These are phyloP conservation scores for Moesziomyces antarcticus DNA, from an alignment of 1,284 basidiomycete species.

Conservation along the genomic window DNA sequence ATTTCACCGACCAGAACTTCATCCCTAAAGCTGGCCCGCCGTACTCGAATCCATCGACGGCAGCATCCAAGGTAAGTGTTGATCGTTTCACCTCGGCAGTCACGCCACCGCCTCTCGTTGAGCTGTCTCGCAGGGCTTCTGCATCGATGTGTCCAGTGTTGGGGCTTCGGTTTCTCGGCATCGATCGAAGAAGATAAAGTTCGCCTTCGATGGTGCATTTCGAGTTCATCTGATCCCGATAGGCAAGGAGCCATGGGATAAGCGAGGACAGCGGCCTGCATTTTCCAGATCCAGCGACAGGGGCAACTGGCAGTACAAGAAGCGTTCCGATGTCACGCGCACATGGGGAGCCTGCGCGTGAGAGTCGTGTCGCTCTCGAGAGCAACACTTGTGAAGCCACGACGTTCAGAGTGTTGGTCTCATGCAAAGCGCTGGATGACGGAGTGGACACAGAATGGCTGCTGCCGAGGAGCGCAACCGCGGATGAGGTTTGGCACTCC, in stretches of 20 bases:
- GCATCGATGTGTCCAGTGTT: no score
- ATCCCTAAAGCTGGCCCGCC: no score
- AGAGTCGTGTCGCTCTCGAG: neutral
- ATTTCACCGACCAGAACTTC: no score
- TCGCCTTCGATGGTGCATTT: no score
- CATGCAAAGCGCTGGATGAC: neutral
- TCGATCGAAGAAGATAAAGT: no score
- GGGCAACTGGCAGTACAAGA: neutral
- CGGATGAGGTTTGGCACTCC: neutral
- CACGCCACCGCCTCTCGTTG: no score
- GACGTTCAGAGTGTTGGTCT: neutral
- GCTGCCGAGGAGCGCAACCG: neutral
- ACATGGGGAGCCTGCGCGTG: neutral
- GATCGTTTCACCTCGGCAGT: no score
- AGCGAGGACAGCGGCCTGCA: neutral
- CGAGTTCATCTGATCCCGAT: neutral
- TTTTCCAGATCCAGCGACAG: neutral
- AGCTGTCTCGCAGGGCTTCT: no score
- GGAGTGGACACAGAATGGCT: neutral
- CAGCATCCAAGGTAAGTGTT: no score
- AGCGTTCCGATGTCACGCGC: neutral
- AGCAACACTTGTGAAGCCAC: neutral
- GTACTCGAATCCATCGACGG: no score
- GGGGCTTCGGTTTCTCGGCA: no score
- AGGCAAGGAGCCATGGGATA: neutral